A percentile compares a stretch with the other conserved stretches of the same genome.
Conservation (phyloP, 1,284 basidiomycete species). For the Ganoderma resinaceum region DNA sequence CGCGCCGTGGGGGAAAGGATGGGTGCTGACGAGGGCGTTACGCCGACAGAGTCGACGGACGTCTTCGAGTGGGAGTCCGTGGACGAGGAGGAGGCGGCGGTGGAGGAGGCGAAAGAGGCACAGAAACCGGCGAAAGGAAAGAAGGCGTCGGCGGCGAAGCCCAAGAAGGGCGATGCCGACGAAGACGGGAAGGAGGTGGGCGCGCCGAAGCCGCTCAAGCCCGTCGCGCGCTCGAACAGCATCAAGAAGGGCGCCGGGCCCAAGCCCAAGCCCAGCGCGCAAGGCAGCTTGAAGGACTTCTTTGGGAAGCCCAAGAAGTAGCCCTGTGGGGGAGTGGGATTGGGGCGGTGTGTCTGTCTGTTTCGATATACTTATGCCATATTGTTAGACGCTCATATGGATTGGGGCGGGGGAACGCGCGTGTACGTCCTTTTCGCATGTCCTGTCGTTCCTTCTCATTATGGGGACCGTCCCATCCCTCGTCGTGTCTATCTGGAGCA, state of each 20-base stretch:
- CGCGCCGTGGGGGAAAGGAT: neutral
- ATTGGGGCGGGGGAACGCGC: neutral
- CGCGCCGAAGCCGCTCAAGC: slow-evolving; percentile 32
- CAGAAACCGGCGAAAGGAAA: slow-evolving; percentile 41
- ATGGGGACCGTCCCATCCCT: neutral
- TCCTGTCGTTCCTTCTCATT: neutral
- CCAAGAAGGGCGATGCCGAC: slow-evolving; percentile 44
- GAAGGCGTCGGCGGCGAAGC: slow-evolving; percentile 28
- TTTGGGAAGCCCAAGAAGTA: slow-evolving; percentile 37
- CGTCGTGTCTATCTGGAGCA: neutral
- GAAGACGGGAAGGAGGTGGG: slow-evolving; percentile 19
- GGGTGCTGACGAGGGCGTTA: neutral
- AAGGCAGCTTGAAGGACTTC: slow-evolving; percentile 42
- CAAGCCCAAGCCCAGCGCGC: slow-evolving; percentile 32
- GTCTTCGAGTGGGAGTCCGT: slow-evolving; percentile 83
- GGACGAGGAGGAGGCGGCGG: slow-evolving; percentile 53
- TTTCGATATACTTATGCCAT: neutral
- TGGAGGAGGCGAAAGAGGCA: slow-evolving; percentile 38
- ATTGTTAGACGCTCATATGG: neutral
- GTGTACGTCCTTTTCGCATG: neutral
- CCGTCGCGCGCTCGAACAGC: slow-evolving; percentile 24
- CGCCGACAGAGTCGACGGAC: slow-evolving; percentile 69
- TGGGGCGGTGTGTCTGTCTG: neutral
- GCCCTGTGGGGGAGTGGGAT: neutral
- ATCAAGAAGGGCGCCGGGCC: slow-evolving; percentile 26